Conservation (phyloP, 2,329 filamentous ascomycete species). For the Talaromyces albobiverticillius region DNA sequence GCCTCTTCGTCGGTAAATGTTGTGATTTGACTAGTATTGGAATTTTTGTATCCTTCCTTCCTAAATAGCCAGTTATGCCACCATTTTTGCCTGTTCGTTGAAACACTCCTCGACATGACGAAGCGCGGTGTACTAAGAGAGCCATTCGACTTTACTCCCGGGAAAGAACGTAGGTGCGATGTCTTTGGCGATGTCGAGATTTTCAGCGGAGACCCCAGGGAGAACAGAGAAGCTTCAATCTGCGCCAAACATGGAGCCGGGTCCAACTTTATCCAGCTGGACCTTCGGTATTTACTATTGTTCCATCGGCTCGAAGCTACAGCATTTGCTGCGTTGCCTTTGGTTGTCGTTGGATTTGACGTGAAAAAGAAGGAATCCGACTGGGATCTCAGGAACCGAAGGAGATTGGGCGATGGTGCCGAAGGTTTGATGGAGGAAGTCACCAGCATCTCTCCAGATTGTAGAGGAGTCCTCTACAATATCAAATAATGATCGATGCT, state of each 20-base stretch:
- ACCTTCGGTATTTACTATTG: slow-evolving; percentile 17
- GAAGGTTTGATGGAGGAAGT: slow-evolving; percentile 31
- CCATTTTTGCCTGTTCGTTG: slow-evolving; percentile 29
- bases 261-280: slow-evolving; percentile 22
- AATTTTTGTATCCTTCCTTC: slow-evolving; percentile 9
- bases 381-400: slow-evolving; percentile 72
- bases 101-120: slow-evolving; percentile 23
- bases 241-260: slow-evolving; percentile 21
- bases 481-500: background rate
- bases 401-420: slow-evolving; percentile 55
- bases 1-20: slow-evolving; percentile 58
- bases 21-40: slow-evolving; percentile 49
- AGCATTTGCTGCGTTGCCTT: slow-evolving; percentile 6
- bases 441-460: slow-evolving; percentile 33
- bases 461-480: slow-evolving; percentile 7
- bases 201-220: slow-evolving; percentile 16
- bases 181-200: background rate
- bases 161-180: slow-evolving; percentile 6
- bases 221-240: slow-evolving; percentile 31
- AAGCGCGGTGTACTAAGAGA: slow-evolving; percentile 13
- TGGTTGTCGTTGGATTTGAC: slow-evolving; percentile 27
- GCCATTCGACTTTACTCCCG: background rate
- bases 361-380: slow-evolving; percentile 59
- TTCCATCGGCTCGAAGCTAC: slow-evolving; percentile 15
- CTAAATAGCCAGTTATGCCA: slow-evolving; percentile 33